Evolutionary conservation across 2,329 filamentous ascomycete genomes (phyloP), one percentile per base, ranked within the genome.

Genomic region (Trichoderma pleuroti): DNA sequence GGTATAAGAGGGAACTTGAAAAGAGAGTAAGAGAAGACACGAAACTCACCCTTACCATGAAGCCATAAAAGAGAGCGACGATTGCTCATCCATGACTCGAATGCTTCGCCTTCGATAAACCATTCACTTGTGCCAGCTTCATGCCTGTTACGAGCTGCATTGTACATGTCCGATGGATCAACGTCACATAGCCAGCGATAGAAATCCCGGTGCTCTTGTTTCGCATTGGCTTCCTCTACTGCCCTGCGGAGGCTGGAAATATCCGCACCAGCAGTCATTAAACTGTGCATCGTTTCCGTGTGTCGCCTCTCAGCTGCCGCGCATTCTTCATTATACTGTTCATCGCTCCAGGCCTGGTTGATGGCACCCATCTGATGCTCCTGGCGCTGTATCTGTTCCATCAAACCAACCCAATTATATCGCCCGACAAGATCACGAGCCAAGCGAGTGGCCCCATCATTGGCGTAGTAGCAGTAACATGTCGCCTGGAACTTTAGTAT

Each of bases 31-130:
- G 11, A 14, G 11, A 21, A 24, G 1, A 49, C 46, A 52, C 6
- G 11, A 24, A 30, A 21, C 32, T 24, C 30, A 70, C 71, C 71
- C 67, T 68, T 72, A 2, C 71, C 71, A 57, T 70, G 67, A 10
- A 70, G 71, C 71, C 71, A 72, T 18, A 72, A 52, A 32, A 72
- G 30, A 14, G 71, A 72, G 4, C n/a, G 24, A 8, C 26, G 62
- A 21, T 7, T 26, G 36, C 34, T 32, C 30, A 62, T 57, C 71
- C 71, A 72, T 30, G 61, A 30, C 7, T 52, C 28, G 6, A 72
- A 67, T 39, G 18, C 24, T n/a, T 59, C 52, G 6, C 49, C 28
- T 12, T 34, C 36, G 2, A 63, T 30, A 12, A 67, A 18, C 65
- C 65, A 68, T 9, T 60, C 54, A 18, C 54, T 24, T 1, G 65